Percentiles rank a stretch among this genome's conserved stretches.
These are phyloP conservation scores for Musa beccarii DNA, from an alignment of 176 grass and related monocot genomes.

Conservation along the genomic window DNA sequence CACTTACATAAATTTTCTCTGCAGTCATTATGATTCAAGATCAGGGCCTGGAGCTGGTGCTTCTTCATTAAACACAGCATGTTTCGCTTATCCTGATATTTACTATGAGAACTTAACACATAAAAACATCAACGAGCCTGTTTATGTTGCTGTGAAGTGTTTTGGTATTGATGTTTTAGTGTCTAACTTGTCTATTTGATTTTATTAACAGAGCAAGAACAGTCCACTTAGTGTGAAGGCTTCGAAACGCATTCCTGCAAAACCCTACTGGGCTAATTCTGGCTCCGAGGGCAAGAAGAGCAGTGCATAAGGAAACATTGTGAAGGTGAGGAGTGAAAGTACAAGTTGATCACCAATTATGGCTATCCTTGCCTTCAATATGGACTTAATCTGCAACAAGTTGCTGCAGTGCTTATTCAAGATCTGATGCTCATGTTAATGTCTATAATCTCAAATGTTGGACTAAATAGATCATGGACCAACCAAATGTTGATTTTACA, in stretches of 20 bases:
- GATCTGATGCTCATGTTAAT: not conserved
- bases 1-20: no score
- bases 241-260: constrained; percentile 25
- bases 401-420: not conserved
- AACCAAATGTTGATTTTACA: no score
- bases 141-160: not conserved
- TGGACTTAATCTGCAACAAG: not conserved
- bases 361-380: not conserved
- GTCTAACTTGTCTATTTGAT: not conserved
- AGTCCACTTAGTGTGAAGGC: constrained; percentile 34
- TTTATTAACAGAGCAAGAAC: constrained; percentile 36
- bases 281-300: constrained; percentile 7
- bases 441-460: no score
- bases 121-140: not conserved
- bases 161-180: not conserved
- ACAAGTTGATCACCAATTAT: not conserved
- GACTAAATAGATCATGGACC: no score
- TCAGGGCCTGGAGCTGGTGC: no score
- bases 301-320: constrained; percentile 1
- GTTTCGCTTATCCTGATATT: not conserved
- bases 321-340: constrained; percentile 1
- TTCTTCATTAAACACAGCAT: not conserved
- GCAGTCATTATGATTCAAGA: no score
- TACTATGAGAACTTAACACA: not conserved
- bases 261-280: not conserved